Percentiles rank a stretch among this genome's conserved stretches.
phyloP scores from a whole-genome alignment of 2,329 filamentous ascomycete species.

The Blumeriella jaapii region DNA sequence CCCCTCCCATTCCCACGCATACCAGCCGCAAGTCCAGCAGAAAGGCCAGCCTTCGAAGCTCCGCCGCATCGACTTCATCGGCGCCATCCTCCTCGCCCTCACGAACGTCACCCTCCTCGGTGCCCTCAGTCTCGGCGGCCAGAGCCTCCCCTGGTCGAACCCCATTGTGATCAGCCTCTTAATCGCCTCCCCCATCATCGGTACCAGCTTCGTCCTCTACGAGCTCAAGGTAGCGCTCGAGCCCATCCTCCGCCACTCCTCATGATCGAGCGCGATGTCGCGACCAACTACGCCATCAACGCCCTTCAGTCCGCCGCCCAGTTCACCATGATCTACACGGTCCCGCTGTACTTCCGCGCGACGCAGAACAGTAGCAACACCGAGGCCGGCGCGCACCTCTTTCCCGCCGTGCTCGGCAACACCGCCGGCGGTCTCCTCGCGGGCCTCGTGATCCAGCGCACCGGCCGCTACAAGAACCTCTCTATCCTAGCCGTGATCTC shows the following conservation, averaged over 20 bases:
- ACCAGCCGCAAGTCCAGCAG: constrained; percentile 5
- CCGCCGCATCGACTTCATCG: constrained; percentile 46
- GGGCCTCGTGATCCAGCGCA: constrained; percentile 34
- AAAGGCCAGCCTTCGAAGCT: constrained; percentile 27
- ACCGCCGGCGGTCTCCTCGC: constrained; percentile 50
- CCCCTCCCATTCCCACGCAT: constrained; percentile 6
- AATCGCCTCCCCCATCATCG: constrained; percentile 22
- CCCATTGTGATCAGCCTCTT: constrained; percentile 27
- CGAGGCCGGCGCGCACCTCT: constrained; percentile 45
- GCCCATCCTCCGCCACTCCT: constrained; percentile 49
- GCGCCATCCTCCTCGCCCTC: constrained; percentile 36
- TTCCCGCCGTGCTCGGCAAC: constrained; percentile 58
- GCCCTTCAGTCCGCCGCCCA: constrained; percentile 46
- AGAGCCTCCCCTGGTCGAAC: constrained; percentile 29
- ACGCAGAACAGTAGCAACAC: constrained; percentile 46
- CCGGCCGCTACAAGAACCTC: constrained; percentile 46
- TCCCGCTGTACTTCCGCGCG: constrained; percentile 61
- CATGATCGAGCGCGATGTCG: constrained; percentile 38
- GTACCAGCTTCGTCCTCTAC: constrained; percentile 18
- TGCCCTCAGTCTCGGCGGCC: constrained; percentile 39
- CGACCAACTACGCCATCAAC: constrained; percentile 41
- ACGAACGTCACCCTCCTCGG: constrained; percentile 34
- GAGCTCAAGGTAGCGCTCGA: constrained; percentile 37
- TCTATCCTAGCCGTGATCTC: constrained; percentile 39
- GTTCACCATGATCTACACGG: constrained; percentile 49